A percentile compares a stretch with the other conserved stretches of the same genome.
phyloP scores from a whole-genome alignment of 23 red algal species.

The Chondrus crispus region DNA sequence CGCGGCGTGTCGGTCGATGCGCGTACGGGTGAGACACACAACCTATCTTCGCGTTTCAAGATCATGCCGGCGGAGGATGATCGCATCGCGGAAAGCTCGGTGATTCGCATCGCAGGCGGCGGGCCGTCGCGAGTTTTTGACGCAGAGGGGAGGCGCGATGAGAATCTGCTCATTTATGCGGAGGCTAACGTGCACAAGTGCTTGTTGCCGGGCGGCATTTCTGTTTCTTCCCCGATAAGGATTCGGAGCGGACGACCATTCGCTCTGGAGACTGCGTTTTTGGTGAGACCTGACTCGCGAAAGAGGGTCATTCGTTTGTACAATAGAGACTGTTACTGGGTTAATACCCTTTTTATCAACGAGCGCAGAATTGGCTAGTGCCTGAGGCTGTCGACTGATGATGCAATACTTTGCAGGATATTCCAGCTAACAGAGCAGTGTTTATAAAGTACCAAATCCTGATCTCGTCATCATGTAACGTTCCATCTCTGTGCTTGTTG shows the following conservation, averaged over 20 bases:
- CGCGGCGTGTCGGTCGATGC: constrained; percentile 40
- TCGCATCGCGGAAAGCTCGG: constrained; percentile 43
- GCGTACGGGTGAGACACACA: constrained; percentile 29
- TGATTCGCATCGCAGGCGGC: constrained; percentile 31
- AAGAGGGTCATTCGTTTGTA: constrained; percentile 59
- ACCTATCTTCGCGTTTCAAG: constrained; percentile 51
- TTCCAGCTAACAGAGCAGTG: too few relatives aligned
- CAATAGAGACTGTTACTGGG: constrained; percentile 64
- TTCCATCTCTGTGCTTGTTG: too few relatives aligned
- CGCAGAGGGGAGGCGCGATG: constrained; percentile 38
- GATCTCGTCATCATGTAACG: too few relatives aligned
- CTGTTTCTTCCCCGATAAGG: constrained; percentile 38
- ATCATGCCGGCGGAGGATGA: constrained; percentile 24
- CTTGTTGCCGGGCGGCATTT: constrained; percentile 68
- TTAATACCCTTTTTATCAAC: constrained; percentile 77
- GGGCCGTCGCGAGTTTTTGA: constrained; percentile 48
- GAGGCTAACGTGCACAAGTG: constrained; percentile 61
- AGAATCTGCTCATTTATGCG: constrained; percentile 52
- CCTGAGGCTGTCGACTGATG: too few relatives aligned
- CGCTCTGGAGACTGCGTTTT: constrained; percentile 57
- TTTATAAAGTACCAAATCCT: too few relatives aligned
- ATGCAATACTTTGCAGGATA: too few relatives aligned
- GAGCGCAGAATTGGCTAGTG: constrained; percentile 61
- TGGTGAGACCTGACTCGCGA: constrained; percentile 59
- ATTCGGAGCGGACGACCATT: constrained; percentile 55